A percentile compares a stretch with the other conserved stretches of the same genome.
These are phyloP conservation scores for Calonectria naviculata DNA, from an alignment of 2,329 filamentous ascomycete species.

Conservation along the genomic window DNA sequence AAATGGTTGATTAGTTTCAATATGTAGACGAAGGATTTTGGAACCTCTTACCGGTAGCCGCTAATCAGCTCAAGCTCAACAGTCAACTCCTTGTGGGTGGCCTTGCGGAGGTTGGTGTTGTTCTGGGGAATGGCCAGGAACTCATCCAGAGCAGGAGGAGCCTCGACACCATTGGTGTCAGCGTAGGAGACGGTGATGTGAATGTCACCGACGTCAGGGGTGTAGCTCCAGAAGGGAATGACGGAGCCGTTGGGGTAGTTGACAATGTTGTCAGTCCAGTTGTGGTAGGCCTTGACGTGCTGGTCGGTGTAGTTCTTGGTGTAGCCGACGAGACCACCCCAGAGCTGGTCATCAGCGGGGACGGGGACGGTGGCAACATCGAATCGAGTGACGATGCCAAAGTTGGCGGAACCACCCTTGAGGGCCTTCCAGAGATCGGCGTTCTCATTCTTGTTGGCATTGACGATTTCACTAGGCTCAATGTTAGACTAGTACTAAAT, in stretches of 20 bases:
- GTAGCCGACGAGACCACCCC: slow-evolving; percentile 26
- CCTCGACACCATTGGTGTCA: slow-evolving; percentile 28
- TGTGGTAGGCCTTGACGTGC: slow-evolving; percentile 28
- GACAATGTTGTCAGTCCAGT: slow-evolving; percentile 27
- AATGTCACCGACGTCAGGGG: slow-evolving; percentile 25
- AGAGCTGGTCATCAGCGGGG: slow-evolving; percentile 6
- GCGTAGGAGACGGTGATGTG: slow-evolving; percentile 29
- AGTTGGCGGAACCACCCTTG: slow-evolving; percentile 58
- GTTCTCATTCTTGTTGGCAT: slow-evolving; percentile 50
- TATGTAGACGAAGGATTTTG: not conserved
- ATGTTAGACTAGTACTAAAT: not conserved
- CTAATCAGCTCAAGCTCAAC: slow-evolving; percentile 12
- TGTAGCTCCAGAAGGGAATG: slow-evolving; percentile 33
- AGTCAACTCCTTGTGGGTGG: slow-evolving; percentile 21
- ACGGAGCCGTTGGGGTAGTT: slow-evolving; percentile 31
- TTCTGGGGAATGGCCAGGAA: slow-evolving; percentile 30
- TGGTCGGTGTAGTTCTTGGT: slow-evolving; percentile 22
- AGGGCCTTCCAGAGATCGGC: slow-evolving; percentile 57
- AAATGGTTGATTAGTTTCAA: not conserved
- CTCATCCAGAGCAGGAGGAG: slow-evolving; percentile 37
- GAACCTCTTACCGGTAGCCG: slow-evolving; percentile 24
- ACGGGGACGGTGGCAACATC: slow-evolving; percentile 27
- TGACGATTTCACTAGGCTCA: slow-evolving; percentile 46
- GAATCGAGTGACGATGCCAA: slow-evolving; percentile 50
- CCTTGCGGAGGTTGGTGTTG: slow-evolving; percentile 25